Evolutionary conservation across 108 stramenopile genomes (phyloP).

Genomic region (Cyclotella sp.): DNA sequence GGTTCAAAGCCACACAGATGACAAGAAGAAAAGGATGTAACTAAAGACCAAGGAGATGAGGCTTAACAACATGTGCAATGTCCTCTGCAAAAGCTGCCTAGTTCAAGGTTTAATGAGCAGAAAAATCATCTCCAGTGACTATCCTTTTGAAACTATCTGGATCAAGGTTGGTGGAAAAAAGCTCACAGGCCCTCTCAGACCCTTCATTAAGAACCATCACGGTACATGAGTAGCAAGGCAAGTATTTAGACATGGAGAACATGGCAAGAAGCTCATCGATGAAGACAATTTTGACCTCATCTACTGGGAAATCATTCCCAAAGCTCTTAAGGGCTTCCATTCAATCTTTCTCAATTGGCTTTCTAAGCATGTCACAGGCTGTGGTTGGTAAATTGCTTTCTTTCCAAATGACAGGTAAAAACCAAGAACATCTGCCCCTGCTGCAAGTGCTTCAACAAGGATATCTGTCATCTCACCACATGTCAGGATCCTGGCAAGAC

Average conservation of each 20-base stretch:
- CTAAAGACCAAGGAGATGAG: neutral
- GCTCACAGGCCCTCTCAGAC: neutral
- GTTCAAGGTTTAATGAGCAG: neutral
- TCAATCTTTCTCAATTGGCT: neutral
- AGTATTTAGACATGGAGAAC: neutral
- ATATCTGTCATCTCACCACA: no score
- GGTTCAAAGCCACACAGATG: conserved; percentile 3
- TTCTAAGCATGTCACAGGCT: conserved; percentile 2
- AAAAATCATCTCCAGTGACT: neutral
- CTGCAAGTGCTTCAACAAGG: neutral
- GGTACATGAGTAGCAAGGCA: neutral
- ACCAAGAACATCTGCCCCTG: neutral
- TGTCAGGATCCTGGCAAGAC: neutral
- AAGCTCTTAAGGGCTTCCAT: neutral
- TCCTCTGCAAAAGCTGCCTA: neutral
- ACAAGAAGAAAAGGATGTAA: neutral
- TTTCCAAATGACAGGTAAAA: neutral
- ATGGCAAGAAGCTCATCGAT: neutral
- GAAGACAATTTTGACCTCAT: neutral
- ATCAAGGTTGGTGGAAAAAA: neutral
- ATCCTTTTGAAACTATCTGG: neutral
- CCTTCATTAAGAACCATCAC: neutral
- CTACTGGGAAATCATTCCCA: neutral
- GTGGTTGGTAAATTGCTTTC: neutral
- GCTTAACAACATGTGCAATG: neutral